Base-by-base conservation (phyloP, 1,284 basidiomycete genomes). In the Mrakiaceae sp. region DNA sequence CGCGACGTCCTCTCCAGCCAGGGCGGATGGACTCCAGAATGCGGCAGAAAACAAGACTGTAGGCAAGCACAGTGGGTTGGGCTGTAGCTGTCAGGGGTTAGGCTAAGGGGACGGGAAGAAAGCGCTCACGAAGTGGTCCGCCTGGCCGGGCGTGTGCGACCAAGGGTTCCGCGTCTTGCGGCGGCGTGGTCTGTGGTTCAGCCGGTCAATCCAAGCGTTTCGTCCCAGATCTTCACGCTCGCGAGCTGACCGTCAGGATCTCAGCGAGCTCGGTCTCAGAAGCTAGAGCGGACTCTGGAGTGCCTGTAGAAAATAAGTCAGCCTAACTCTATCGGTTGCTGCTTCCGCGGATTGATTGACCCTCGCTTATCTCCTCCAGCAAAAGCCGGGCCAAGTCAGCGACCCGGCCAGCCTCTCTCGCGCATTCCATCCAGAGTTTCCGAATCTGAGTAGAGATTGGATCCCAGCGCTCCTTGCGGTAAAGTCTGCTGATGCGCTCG, bases 401-500 rank as follows among this genome's bases (percentile, higher is more conserved):
- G 42, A 88, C 82, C 69, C 88, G 84, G 1, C 84, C 87, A 0
- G 88, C 79, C 69, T 81, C 81, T 72, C 86, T 84, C 1, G 88
- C 87, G 72, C 87, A 91, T 1, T 83, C 79, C 75, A 89, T 88
- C 87, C 88, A 91, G 39, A 85, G 82, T 49, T 79, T 78, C 48
- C 92, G 78, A 11, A 93, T 81, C 3, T 87, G 83, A 55, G 80
- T 79, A 14, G 93, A 79, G 74, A 95, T 80, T 0, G 80, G 74
- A 8, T 79, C 77, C 90, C 90, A 95, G 60, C 82, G 80, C 72
- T 94, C 90, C 63, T 82, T 78, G n/a, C 86, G 81, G 72, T 94
- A 95, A 0, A 85, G 87, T 71, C 83, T 86, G 1, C 87, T 84
- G 66, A 95, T 94, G 44, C 88, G 83, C 70, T 92, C 89, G 72